Conservation (phyloP, 495 filamentous ascomycete genomes). For the Tuber indicum region DNA sequence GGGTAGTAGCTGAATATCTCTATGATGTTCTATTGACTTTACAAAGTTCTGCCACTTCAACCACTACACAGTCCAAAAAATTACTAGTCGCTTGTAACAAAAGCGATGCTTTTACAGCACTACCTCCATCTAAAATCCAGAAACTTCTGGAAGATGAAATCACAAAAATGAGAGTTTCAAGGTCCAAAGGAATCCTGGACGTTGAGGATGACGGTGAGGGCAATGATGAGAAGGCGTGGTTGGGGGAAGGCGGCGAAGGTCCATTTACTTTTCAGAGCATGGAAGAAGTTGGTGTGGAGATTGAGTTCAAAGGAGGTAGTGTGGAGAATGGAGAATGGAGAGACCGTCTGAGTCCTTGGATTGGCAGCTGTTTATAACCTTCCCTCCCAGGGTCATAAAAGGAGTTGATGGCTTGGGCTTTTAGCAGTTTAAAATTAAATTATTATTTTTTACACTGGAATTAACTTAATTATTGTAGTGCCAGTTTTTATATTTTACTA, state of each 20-base stretch:
- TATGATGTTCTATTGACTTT: constrained; percentile 76
- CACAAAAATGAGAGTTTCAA: constrained; percentile 66
- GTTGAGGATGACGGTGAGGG: constrained; percentile 55
- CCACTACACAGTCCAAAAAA: constrained; percentile 57
- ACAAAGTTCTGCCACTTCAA: constrained; percentile 63
- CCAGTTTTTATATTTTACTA: background rate
- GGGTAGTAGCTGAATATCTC: constrained; percentile 67
- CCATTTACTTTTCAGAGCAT: constrained; percentile 73
- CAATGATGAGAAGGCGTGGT: constrained; percentile 70
- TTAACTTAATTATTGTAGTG: background rate
- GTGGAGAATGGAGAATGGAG: constrained; percentile 59
- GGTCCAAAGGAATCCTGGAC: constrained; percentile 74
- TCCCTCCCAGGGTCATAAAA: background rate
- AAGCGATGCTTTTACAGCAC: constrained; percentile 86
- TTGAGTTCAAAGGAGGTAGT: constrained; percentile 74
- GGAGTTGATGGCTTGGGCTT: constrained; percentile 1
- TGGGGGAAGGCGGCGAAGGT: constrained; percentile 70
- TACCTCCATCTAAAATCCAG: constrained; percentile 72
- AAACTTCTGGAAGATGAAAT: constrained; percentile 74
- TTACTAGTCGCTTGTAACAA: constrained; percentile 90
- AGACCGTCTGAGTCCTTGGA: constrained; percentile 72
- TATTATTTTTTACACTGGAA: background rate
- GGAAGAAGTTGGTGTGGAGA: constrained; percentile 70
- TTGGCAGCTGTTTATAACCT: constrained; percentile 54
- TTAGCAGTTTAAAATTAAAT: background rate